Evolutionary conservation across 2,329 filamentous ascomycete genomes (phyloP), one percentile per base, ranked within the genome.

Genomic region (Diaporthe vaccinii): DNA sequence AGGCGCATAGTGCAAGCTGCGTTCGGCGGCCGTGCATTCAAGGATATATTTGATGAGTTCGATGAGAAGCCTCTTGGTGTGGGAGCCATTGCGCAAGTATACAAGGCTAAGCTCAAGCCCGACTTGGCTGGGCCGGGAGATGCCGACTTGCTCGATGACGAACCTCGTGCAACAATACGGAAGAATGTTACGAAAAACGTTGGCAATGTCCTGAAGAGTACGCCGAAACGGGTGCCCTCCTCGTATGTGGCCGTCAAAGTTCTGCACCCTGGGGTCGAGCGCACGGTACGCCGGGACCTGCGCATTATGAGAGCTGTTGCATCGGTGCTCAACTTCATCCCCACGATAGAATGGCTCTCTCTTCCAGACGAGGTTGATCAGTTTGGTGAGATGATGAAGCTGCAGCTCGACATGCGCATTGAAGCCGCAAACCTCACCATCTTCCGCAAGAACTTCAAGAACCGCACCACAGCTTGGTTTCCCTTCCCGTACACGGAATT

Each of bases 381-480:
- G 81, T 99, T 99, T 81, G 96, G 96, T 34, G 94, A 97, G 82
- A 99, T 99, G 97, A 99, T 99, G 97, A 93, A 93, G 80, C 87
- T 98, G n/a, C 97, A 99, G 82, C 88, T 99, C 3, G 97, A 99
- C 84, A 89, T 99, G 49, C 93, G 97, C 71, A 98, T 98, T 76
- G 97, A 99, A 84, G 93, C 95, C 1, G 93, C 96, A 51, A 99
- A 99, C 80, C 87, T 99, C 4, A 92, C 93, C 31, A 91, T 93
- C 20, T 98, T 99, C 87, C 92, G 97, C 71, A 93, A 93, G 80
- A 95, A 98, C 82, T 99, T 99, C 87, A 94, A 93, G 80, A 90
- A 95, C 75, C 91, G 97, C 59, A 94, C 94, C 2, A 98, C 96
- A 0, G 96, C 95, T n/a, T 98, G 94, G 92, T 99, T 99, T 82